phyloP scores from a whole-genome alignment of 371 early-diverging fungal species.

The Syncephalastrum monosporum region DNA sequence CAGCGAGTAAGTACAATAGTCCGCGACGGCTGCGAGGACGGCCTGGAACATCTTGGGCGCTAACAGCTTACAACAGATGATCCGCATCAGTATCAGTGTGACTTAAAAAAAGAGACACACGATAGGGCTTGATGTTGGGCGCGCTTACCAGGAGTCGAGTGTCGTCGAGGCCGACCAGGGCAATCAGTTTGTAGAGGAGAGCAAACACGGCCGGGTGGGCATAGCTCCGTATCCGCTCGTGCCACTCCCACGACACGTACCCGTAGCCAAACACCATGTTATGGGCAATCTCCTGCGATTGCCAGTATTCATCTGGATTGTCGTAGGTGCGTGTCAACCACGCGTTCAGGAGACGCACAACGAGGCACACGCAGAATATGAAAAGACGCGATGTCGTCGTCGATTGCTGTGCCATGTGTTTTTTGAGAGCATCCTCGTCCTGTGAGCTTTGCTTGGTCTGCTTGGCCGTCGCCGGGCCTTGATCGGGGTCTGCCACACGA shows the following conservation, averaged over 20 bases:
- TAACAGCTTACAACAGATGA: slow-evolving; percentile 44
- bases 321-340: slow-evolving; percentile 68
- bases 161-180: slow-evolving; percentile 61
- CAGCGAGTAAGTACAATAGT: slow-evolving; percentile 72
- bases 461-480: background rate
- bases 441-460: background rate
- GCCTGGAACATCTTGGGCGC: slow-evolving; percentile 78
- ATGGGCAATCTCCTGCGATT: slow-evolving; percentile 87
- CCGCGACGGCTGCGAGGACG: slow-evolving; percentile 68
- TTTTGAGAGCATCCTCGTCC: background rate
- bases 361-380: slow-evolving; percentile 46
- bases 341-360: slow-evolving; percentile 67
- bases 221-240: slow-evolving; percentile 66
- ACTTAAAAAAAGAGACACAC: background rate
- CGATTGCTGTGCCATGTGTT: slow-evolving; percentile 10
- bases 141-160: slow-evolving; percentile 52
- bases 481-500: too few species aligned
- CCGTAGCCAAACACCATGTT: slow-evolving; percentile 79
- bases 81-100: background rate
- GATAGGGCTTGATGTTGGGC: background rate
- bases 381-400: slow-evolving; percentile 21
- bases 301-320: slow-evolving; percentile 93
- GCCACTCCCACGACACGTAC: slow-evolving; percentile 94
- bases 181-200: slow-evolving; percentile 60
- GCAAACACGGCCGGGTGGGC: slow-evolving; percentile 82